phyloP scores from a whole-genome alignment of 305 asterid species.

The Fraxinus velutina region DNA sequence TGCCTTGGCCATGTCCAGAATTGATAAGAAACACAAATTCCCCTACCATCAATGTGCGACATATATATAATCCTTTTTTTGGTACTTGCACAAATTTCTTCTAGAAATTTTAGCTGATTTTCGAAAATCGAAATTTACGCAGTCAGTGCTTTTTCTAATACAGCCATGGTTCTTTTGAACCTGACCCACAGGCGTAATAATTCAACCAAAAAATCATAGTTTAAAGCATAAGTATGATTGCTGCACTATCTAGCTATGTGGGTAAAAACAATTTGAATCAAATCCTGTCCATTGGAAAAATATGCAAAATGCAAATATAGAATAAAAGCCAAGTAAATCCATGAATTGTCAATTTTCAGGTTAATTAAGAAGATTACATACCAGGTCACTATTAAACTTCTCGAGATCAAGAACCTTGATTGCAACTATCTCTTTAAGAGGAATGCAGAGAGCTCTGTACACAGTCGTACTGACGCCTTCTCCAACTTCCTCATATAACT shows the following conservation, averaged over 20 bases:
- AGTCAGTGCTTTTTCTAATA: not conserved
- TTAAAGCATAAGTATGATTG: not conserved
- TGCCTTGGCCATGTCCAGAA: slow-evolving; percentile 12
- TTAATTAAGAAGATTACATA: slow-evolving; percentile 33
- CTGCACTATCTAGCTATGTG: not conserved
- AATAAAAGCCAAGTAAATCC: slow-evolving; percentile 1
- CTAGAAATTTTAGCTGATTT: not conserved
- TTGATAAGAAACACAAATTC: not conserved
- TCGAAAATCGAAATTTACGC: not conserved
- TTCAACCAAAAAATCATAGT: not conserved
- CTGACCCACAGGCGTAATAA: slow-evolving; percentile 14
- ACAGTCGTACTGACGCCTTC: slow-evolving; percentile 98
- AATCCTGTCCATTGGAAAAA: slow-evolving; percentile 12
- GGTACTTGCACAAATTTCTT: not conserved
- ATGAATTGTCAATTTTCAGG: not conserved
- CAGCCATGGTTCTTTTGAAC: not conserved
- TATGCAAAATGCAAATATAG: slow-evolving; percentile 8
- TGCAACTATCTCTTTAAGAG: slow-evolving; percentile 72
- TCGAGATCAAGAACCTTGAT: slow-evolving; percentile 98
- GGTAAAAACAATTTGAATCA: slow-evolving; percentile 3
- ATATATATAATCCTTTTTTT: not conserved
- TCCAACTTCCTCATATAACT: slow-evolving; percentile 84
- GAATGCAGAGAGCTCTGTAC: slow-evolving; percentile 75
- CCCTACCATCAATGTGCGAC: not conserved
- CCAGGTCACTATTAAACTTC: slow-evolving; percentile 91